Evolutionary conservation across 2,329 filamentous ascomycete species (phyloP), one percentile per base, ranked within the genome.

Genomic region (Penicillium sp.): DNA sequence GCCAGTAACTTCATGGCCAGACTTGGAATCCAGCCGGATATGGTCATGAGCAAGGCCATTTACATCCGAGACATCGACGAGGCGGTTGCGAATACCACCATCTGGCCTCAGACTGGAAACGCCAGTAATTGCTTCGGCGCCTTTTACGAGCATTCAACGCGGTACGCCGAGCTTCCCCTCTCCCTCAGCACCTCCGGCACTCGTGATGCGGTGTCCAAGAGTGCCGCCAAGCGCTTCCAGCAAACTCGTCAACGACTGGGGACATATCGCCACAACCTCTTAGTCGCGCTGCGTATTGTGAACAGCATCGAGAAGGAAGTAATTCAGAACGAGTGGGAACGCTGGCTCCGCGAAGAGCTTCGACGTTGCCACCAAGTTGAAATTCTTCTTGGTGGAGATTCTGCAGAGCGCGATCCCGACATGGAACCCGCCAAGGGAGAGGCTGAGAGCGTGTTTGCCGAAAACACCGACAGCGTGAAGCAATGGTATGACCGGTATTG

Each of bases 251-350:
- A 94, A 63, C 77, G 82, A 15, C 76, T 98, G 0, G 90, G 85
- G 1, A 72, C 78, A 2, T 92, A 95, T 60, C 76, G 92, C 2
- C 87, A 98, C 61, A 88, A 96, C 57, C 71, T 98, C 13, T 69
- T 96, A 2, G 89, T 98, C 4, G 88, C 89, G 4, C 80, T 96
- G 70, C 80, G 89, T 3, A 78, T 95, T 2, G 82, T 96, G 44
- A 95, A 96, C 64, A 82, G 76, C 40, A 80, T 96, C 17, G 92
- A 96, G 70, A 75, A 77, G 41, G 88, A 95, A 62, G 82, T 95
- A 61, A 65, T 96, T 37, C 77, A 80, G 55, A 83, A 84, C 0
- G 90, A 95, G 62, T 98, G 88, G 82, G 89, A 95, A 67, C 85
- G 85, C 47, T 98, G 90, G 89, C 74, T 96, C 18, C 65, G 76